Evolutionary conservation across 306 rosid genomes (phyloP).

Genomic region (Malus orientalis): DNA sequence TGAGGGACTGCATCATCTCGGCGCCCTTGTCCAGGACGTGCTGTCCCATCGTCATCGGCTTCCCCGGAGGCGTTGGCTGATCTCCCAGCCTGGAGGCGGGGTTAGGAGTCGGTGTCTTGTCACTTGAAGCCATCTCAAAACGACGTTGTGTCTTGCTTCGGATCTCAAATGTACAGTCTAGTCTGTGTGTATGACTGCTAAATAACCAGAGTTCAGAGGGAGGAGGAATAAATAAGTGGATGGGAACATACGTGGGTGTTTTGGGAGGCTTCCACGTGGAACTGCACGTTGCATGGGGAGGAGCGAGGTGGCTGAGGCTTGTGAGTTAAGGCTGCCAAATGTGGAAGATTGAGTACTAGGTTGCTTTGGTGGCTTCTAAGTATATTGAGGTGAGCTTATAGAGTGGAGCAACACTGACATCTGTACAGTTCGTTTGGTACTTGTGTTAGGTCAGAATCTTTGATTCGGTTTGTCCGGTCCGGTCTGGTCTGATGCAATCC

Average conservation of each 20-base stretch:
- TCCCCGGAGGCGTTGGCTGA: slow-evolving; percentile 29
- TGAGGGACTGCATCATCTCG: slow-evolving; percentile 47
- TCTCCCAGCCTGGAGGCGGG: slow-evolving; percentile 6
- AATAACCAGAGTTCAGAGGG: background rate
- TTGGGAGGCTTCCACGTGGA: slow-evolving; percentile 24
- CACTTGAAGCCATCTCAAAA: slow-evolving; percentile 39
- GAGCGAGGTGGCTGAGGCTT: slow-evolving; percentile 24
- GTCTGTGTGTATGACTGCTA: background rate
- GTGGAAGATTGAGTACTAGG: background rate
- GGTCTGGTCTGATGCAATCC: no score
- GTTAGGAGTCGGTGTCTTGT: slow-evolving; percentile 16
- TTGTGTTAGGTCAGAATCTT: no score
- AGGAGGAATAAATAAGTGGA: background rate
- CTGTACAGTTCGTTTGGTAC: no score
- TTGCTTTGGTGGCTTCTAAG: background rate
- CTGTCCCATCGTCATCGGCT: slow-evolving; percentile 36
- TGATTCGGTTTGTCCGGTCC: no score
- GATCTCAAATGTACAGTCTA: background rate
- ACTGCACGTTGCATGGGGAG: slow-evolving; percentile 11
- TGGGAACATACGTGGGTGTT: slow-evolving; percentile 27
- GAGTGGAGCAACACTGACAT: no score
- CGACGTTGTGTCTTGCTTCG: background rate
- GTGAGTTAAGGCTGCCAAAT: slow-evolving; percentile 8
- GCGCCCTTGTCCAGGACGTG: slow-evolving; percentile 54
- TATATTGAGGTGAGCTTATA: no score